phyloP scores from a whole-genome alignment of 2,329 filamentous ascomycete species.

The Aurifilum marmelostoma region DNA sequence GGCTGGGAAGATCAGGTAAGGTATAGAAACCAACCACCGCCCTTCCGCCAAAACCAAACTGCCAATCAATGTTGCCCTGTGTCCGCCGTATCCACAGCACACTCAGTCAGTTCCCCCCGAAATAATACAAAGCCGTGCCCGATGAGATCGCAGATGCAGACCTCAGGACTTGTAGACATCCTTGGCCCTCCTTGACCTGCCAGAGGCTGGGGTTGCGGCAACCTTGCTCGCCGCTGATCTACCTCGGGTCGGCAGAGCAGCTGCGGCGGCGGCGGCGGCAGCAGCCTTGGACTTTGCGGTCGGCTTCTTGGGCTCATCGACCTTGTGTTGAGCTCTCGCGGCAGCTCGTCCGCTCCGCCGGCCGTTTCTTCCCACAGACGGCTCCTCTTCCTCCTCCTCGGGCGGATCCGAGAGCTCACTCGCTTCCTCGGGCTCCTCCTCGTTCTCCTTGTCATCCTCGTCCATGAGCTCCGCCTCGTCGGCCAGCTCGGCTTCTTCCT shows the following conservation, averaged over 20 bases:
- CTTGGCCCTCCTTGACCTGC: conserved; percentile 27
- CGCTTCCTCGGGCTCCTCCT: conserved; percentile 15
- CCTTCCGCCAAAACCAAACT: not conserved
- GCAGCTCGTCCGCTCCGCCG: conserved; percentile 27
- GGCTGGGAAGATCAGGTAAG: not conserved
- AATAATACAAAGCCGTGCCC: not conserved
- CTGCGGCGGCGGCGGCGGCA: conserved; percentile 1
- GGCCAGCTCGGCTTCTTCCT: conserved; percentile 24
- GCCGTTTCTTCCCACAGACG: conserved; percentile 27
- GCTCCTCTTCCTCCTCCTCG: conserved; percentile 22
- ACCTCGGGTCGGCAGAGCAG: conserved; percentile 22
- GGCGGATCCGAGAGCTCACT: conserved; percentile 15
- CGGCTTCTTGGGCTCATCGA: conserved; percentile 23
- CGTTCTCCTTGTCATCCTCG: conserved; percentile 15
- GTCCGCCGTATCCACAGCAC: not conserved
- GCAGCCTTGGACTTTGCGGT: conserved; percentile 25
- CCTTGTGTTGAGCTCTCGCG: conserved; percentile 25
- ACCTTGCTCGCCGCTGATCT: conserved; percentile 8
- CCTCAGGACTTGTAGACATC: conserved; percentile 23
- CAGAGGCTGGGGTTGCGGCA: conserved; percentile 4
- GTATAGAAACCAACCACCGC: not conserved
- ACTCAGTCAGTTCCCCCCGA: not conserved
- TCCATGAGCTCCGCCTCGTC: conserved; percentile 18
- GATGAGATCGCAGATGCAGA: not conserved
- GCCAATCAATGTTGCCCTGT: not conserved